Base-by-base conservation (phyloP, 306 rosid species). In the Castanopsis chinensis region DNA sequence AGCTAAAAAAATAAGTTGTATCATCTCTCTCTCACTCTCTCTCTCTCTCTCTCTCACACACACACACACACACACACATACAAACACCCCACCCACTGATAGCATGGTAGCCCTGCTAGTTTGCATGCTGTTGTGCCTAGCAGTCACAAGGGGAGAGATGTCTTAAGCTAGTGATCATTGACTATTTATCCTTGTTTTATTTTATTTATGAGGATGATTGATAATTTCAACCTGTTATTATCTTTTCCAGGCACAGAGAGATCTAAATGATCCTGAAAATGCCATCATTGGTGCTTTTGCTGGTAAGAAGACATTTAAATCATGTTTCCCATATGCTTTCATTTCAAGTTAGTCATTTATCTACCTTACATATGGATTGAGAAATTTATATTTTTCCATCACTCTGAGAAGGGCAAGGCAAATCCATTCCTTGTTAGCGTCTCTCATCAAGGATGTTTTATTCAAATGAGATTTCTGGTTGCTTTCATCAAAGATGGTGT, bases 281-380 rank as follows among this genome's bases (percentile, higher is more conserved):
- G 99, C 99, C 28, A 23, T 94, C 61, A 89, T 94, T 73, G 97
- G 99, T 70, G 97, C 99, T 85, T 94, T 94, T 88, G 92, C 99
- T 70, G 99, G 99, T 94, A 86, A 81, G 59, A 53, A 76, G 69
- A 72, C 55, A 80, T 12, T 68, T 35, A 35, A 8, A 35, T n/a
- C 10, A 33, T 68, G 72, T 10, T 68, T 18, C 41, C 52, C 18
- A 8, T 17, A 35, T 33, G 52, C 72, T 68, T 35, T 68, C 13
- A 68, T 35, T 68, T 68, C 10, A 35, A 37, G 35, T 33, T 68
- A 68, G 52, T 68, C 37, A 35, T 67, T 33, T 6, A 33, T 35
- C 35, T 35, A 4, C 27, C 18, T 33, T 68, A 20, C 17, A 13
- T 12, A 49, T 49, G 37, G 27, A 68, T 63, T 28, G 9, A 35